phyloP scores from a whole-genome alignment of 2,329 filamentous ascomycete genomes.

The Alternaria ventricosa region DNA sequence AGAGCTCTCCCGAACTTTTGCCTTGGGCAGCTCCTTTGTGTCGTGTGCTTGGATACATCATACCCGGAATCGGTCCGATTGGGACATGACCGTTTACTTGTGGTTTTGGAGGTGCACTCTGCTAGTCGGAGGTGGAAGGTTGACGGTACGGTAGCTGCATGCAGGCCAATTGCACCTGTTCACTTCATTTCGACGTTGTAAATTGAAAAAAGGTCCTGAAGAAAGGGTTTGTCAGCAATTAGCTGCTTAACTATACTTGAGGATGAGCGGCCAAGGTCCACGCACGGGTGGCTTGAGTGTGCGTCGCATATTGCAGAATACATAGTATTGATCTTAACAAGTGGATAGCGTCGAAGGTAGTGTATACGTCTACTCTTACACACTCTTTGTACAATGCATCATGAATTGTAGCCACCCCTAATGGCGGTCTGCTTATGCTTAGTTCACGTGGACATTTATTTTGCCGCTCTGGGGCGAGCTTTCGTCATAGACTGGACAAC shows the following conservation, averaged over 20 bases:
- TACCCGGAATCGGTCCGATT: background rate
- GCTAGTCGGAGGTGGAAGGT: background rate
- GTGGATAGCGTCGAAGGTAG: background rate
- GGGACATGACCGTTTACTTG: background rate
- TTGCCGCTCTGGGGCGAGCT: background rate
- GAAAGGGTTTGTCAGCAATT: background rate
- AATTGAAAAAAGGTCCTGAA: too few relatives aligned
- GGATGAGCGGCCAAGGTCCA: background rate
- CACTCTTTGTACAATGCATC: background rate
- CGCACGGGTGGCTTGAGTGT: background rate
- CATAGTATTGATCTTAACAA: background rate
- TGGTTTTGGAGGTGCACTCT: background rate
- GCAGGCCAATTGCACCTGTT: background rate
- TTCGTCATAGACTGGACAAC: background rate
- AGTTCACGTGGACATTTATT: conserved; percentile 3
- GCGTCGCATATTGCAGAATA: background rate
- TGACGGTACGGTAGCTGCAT: background rate
- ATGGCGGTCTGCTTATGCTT: background rate
- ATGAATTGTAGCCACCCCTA: background rate
- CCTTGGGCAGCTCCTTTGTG: background rate
- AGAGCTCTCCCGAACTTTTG: background rate
- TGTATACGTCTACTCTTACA: background rate
- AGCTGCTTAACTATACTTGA: background rate
- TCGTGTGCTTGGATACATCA: conserved; percentile 3
- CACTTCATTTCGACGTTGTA: background rate